A percentile compares a stretch with the other conserved stretches of the same genome.
Evolutionary conservation across 192 early-diverging fungal genomes (phyloP).

Genomic region (Podila epigama): DNA sequence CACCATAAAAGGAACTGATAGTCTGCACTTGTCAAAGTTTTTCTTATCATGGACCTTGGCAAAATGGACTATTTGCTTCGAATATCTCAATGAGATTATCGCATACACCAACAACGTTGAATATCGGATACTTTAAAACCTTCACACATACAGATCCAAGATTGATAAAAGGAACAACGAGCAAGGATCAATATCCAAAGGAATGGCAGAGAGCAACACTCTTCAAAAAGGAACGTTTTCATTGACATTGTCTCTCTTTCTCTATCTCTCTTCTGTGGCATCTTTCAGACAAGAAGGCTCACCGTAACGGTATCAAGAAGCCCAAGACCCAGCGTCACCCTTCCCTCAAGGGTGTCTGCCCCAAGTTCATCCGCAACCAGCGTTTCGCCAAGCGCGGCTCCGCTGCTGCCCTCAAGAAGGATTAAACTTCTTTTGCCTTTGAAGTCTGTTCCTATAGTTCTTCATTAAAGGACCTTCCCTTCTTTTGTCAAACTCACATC

Average conservation of each 20-base stretch:
- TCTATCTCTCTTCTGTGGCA: constrained; percentile 1
- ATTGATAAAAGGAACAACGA: not conserved
- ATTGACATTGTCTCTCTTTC: not conserved
- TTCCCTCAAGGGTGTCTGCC: constrained; percentile 90
- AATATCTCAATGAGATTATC: too few species aligned
- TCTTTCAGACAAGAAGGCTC: constrained; percentile 88
- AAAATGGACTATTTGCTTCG: too few species aligned
- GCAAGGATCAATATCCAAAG: not conserved
- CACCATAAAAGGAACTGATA: too few species aligned
- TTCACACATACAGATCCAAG: not conserved
- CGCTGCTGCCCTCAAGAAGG: constrained; percentile 59
- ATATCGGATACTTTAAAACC: too few species aligned
- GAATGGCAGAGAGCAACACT: not conserved
- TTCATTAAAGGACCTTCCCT: not conserved
- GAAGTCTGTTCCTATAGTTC: not conserved
- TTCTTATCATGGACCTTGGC: too few species aligned
- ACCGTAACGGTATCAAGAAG: constrained; percentile 99
- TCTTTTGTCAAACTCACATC: not conserved
- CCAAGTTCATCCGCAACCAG: constrained; percentile 99
- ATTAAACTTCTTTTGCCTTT: constrained; percentile 19
- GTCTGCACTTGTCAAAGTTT: too few species aligned
- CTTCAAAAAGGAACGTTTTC: not conserved
- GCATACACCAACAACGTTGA: too few species aligned
- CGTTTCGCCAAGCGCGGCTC: constrained; percentile 89
- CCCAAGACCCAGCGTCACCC: constrained; percentile 86